Evolutionary conservation across 331 rosid genomes (phyloP).

Genomic region (Arachis monticola): DNA sequence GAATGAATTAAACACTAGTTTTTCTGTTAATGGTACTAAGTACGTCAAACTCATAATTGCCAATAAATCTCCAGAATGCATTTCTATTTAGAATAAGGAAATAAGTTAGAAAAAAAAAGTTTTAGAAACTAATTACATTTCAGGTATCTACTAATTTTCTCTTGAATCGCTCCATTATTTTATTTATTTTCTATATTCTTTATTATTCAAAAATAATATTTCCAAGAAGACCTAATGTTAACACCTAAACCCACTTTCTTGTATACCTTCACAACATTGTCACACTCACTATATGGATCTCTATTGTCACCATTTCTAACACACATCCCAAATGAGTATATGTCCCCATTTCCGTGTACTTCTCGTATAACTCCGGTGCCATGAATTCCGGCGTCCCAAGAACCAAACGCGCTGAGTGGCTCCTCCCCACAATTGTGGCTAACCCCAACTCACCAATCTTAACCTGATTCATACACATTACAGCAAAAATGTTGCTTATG

Average conservation of each 20-base stretch:
- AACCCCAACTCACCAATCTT: constrained; percentile 84
- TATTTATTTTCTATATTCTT: too few species aligned
- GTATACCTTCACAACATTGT: constrained; percentile 71
- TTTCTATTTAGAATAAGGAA: too few species aligned
- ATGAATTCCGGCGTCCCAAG: constrained; percentile 79
- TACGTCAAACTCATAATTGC: too few species aligned
- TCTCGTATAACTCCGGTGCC: constrained; percentile 82
- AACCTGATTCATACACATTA: constrained; percentile 45
- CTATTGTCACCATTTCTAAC: constrained; percentile 82
- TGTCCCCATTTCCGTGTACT: constrained; percentile 79
- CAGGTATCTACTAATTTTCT: too few species aligned
- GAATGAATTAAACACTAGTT: too few species aligned
- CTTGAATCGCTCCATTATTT: too few species aligned
- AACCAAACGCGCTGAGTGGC: constrained; percentile 67
- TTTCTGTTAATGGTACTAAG: too few species aligned
- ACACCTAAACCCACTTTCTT: constrained; percentile 52
- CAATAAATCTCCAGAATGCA: too few species aligned
- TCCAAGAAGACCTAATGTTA: too few species aligned
- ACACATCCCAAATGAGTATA: constrained; percentile 84
- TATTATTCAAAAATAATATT: too few species aligned
- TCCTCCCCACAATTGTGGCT: constrained; percentile 80
- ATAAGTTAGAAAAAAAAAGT: too few species aligned
- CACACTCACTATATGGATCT: constrained; percentile 85
- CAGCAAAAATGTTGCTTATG: not conserved
- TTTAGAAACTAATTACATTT: too few species aligned